Percentiles rank a stretch among this genome's conserved stretches.
Evolutionary conservation across 495 filamentous ascomycete genomes (phyloP).

Genomic region (Penicillium dipodomyicola): DNA sequence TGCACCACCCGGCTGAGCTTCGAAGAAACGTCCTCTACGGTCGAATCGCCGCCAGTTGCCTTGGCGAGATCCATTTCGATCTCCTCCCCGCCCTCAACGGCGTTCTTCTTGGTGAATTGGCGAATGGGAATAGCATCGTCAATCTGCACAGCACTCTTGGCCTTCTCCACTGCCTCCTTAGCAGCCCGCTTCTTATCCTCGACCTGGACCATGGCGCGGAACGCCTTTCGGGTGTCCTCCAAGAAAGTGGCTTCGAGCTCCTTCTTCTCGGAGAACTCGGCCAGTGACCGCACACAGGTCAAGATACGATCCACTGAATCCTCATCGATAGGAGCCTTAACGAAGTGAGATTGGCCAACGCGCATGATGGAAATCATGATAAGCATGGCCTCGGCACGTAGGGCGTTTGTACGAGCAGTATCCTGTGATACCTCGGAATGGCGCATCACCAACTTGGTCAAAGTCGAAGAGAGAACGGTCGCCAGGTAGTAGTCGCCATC

Average conservation of each 20-base stretch:
- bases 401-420: conserved; percentile 81
- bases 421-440: conserved; percentile 93
- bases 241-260: conserved; percentile 90
- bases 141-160: conserved; percentile 90
- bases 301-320: conserved; percentile 97
- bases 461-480: conserved; percentile 86
- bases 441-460: conserved; percentile 98
- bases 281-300: conserved; percentile 89
- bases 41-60: conserved; percentile 86
- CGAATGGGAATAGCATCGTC: conserved; percentile 92
- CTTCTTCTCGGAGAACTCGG: conserved; percentile 85
- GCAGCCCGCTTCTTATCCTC: conserved; percentile 96
- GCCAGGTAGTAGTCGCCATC: conserved; percentile 98
- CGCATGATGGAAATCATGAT: conserved; percentile 99
- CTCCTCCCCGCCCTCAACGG: conserved; percentile 78
- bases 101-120: conserved; percentile 88
- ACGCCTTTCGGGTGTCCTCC: conserved; percentile 93
- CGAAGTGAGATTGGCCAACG: conserved; percentile 95
- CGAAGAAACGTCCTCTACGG: conserved; percentile 79
- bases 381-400: conserved; percentile 96
- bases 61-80: conserved; percentile 88
- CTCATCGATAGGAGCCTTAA: conserved; percentile 95
- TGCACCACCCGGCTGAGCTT: conserved; percentile 97
- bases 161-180: conserved; percentile 86
- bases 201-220: conserved; percentile 95